Evolutionary conservation across 768 basidiomycete genomes (phyloP), one percentile per base, ranked within the genome.

Genomic region (Auriscalpium microsporum): DNA sequence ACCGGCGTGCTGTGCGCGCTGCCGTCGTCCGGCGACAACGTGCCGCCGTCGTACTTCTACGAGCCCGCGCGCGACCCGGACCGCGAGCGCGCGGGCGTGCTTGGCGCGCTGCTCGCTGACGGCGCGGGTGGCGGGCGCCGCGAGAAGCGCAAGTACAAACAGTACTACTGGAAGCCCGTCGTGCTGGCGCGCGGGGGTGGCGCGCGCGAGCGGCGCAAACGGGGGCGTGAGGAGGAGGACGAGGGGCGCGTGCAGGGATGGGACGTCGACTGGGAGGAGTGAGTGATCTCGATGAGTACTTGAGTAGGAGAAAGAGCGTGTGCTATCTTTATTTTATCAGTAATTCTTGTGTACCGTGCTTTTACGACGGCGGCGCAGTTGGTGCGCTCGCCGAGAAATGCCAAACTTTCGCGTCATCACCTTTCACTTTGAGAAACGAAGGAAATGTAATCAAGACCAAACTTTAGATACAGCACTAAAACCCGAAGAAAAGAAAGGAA

Each of bases 91-190:
- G 55, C 52, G 14, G 58, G 50, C 13, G 50, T 60, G 34, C 35
- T 62, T 11, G 37, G 47, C 10, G 50, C 53, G 13, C 45, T 59
- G 34, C 53, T 54, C 47, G 86, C 86, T 1, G 79, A 85, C 13
- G 78, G 82, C 19, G 28, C 28, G 28, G 28, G 28, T 0, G 85
- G 75, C 53, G 90, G 89, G 70, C 72, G 88, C 53, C 82, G 71
- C 48, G 86, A 81, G 69, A 90, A 87, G 67, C 89, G 85, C 77
- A 85, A 88, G 71, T 86, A 84, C 58, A 90, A 90, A 68, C 85
- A 88, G 67, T 91, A 91, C 70, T 91, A 90, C 69, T 90, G 83
- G 71, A 75, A 77, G 33, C 88, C 88, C 9, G 69, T 90, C 21
- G 49, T 56, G 19, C 44, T 62, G 21, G 53, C 58, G 48, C 58